Percentiles rank a stretch among this genome's conserved stretches.
Conservation (phyloP, 768 basidiomycete genomes). For the Russula compacta region DNA sequence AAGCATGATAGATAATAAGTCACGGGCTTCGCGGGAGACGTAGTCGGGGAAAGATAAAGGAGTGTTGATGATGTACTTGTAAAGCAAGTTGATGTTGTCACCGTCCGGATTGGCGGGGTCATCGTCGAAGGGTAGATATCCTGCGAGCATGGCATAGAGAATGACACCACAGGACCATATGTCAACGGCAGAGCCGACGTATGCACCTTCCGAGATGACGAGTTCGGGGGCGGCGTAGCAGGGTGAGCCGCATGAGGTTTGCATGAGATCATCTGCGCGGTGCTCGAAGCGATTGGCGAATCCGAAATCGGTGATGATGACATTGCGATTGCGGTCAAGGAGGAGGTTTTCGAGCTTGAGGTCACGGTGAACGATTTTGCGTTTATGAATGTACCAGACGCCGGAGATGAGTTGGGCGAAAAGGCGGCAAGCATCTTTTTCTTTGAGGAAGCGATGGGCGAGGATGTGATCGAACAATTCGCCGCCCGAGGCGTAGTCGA, state of each 20-base stretch:
- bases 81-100: constrained; percentile 97
- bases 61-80: constrained; percentile 98
- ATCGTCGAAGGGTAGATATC: constrained; percentile 98
- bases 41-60: constrained; percentile 97
- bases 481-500: constrained; percentile 97
- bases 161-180: constrained; percentile 98
- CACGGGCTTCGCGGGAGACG: constrained; percentile 72
- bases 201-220: constrained; percentile 94
- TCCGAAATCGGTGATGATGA: constrained; percentile 99
- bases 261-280: constrained; percentile 90
- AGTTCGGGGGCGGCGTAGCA: constrained; percentile 98
- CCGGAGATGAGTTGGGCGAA: constrained; percentile 98
- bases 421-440: constrained; percentile 88
- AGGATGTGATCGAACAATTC: constrained; percentile 99
- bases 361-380: constrained; percentile 98
- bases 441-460: constrained; percentile 92
- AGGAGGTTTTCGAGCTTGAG: constrained; percentile 98
- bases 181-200: constrained; percentile 95
- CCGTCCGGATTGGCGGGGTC: constrained; percentile 98
- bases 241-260: constrained; percentile 92
- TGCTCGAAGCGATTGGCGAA: constrained; percentile 98
- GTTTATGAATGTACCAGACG: constrained; percentile 97
- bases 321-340: constrained; percentile 93
- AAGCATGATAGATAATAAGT: constrained; percentile 85
- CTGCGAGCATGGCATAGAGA: constrained; percentile 93